Evolutionary conservation across 768 basidiomycete species (phyloP), one percentile per base, ranked within the genome.

Genomic region (Pleurotus eryngii): DNA sequence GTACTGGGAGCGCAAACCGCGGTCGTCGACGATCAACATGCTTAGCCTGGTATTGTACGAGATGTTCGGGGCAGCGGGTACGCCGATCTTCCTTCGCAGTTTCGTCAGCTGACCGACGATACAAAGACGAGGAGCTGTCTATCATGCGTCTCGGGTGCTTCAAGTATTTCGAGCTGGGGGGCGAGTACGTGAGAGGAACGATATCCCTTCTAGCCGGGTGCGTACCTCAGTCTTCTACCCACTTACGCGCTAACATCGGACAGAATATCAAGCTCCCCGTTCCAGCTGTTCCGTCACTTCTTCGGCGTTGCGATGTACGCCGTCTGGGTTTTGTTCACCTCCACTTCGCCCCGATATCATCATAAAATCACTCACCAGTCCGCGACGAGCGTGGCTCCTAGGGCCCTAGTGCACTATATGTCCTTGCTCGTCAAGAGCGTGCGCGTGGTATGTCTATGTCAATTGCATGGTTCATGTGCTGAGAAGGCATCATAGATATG

Each of bases 151-250:
- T 78, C 1, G 96, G 96, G 0, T 98, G 96, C 72, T 96, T 99
- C 81, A 92, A 92, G 67, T 99, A 98, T 72, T 97, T 99, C 63
- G 92, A 96, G 68, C 80, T 84, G 5, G 96, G 96, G 96, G 97
- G n/a, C 0, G 85, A 92, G 63, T 91, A 92, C 62, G 70, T 97
- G 53, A 79, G 82, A 43, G 97, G 89, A 0, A 96, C 97, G 1
- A 93, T 98, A 7, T 88, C 87, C 8, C 80, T 99, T 4, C 84
- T 99, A 11, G 86, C 94, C 11, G 95, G 85, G 93, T 95, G 65
- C 58, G 85, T 38, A 49, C 2, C 59, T 17, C 51, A 22, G 14
- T 26, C 30, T 3, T 38, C 27, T n/a, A 47, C 46, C 59, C 30
- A 46, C 38, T 55, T 40, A 20, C 14, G 7, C 65, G 30, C 30